Conservation (phyloP, 73 alveolate genomes). For the Breviolum minutum region DNA sequence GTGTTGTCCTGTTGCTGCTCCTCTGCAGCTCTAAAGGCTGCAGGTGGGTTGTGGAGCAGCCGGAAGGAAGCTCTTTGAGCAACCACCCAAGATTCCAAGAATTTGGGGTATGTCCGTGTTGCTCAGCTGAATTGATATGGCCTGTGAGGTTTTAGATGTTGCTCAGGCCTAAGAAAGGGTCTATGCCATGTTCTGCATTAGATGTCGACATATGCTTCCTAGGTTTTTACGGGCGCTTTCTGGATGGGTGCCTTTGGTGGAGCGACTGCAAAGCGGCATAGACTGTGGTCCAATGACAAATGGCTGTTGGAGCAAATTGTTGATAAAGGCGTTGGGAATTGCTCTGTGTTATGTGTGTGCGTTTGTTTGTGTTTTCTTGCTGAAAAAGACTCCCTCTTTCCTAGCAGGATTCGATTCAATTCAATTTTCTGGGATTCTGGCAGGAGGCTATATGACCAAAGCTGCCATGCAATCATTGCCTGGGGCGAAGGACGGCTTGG, state of each 20-base stretch:
- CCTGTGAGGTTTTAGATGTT: too few relatives aligned
- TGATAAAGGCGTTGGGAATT: too few relatives aligned
- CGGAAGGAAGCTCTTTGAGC: neutral
- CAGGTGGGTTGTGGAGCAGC: neutral
- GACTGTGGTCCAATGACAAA: neutral
- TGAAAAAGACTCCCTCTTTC: too few relatives aligned
- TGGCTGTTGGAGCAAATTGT: neutral
- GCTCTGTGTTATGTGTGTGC: too few relatives aligned
- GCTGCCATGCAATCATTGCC: too few relatives aligned
- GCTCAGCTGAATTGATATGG: neutral
- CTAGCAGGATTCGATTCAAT: too few relatives aligned
- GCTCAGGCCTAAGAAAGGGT: too few relatives aligned
- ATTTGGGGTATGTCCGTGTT: neutral
- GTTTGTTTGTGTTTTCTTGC: too few relatives aligned
- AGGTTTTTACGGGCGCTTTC: neutral
- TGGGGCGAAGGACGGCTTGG: too few relatives aligned
- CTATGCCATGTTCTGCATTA: too few relatives aligned
- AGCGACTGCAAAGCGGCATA: neutral
- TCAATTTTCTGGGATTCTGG: too few relatives aligned
- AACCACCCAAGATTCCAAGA: neutral
- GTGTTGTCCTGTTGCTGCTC: neutral
- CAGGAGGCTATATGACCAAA: too few relatives aligned
- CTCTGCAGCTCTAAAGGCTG: neutral
- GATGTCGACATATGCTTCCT: neutral
- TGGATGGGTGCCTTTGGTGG: neutral